Base-by-base conservation (phyloP, 768 basidiomycete species). In the Omphalotus guepiniiformis region DNA sequence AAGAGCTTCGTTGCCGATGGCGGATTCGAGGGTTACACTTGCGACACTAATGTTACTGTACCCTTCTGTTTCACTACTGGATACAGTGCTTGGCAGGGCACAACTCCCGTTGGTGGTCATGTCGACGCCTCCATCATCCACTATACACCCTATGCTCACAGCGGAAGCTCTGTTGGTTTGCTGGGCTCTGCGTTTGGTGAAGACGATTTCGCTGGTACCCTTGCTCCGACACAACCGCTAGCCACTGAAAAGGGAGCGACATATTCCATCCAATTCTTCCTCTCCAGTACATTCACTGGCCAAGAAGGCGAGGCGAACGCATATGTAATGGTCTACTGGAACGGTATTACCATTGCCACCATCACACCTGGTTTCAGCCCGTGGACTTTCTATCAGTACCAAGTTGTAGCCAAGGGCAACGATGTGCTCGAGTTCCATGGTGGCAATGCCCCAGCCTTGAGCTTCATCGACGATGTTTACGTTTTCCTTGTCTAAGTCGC, bases 381-480 rank as follows among this genome's bases (percentile, higher is more conserved):
- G n/a, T 77, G 69, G 63, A 63, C 56, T 27, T 69, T 64, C 54
- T 65, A 65, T 52, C 57, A 68, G 38, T 63, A 66, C 36, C 40
- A 48, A 0, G 74, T 72, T 8, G 57, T 56, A 1, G 74, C 60
- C 3, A 51, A 47, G 18, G 71, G 72, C 13, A 63, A 56, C 21
- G 72, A 74, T 50, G 53, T 59, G 12, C 58, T 74, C 34, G 61
- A 66, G 0, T 69, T 74, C 61, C 62, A 60, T 34, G 75, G 75
- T 19, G 74, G 74, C 1, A 58, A 55, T 12, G 73, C 74, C 8
- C 75, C 75, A 5, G 70, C 73, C 8, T 77, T 71, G 71, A 66
- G 67, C 12, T 77, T 75, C 61, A 61, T 77, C 42, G 75, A 77
- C 55, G 73, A 76, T 53, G 53, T 74, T 29, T 37, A 43, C 32